A percentile compares a stretch with the other conserved stretches of the same genome.
These are phyloP conservation scores for Kluyveromyces dobzhanskii DNA, from an alignment of 805 yeast species.

Conservation along the genomic window DNA sequence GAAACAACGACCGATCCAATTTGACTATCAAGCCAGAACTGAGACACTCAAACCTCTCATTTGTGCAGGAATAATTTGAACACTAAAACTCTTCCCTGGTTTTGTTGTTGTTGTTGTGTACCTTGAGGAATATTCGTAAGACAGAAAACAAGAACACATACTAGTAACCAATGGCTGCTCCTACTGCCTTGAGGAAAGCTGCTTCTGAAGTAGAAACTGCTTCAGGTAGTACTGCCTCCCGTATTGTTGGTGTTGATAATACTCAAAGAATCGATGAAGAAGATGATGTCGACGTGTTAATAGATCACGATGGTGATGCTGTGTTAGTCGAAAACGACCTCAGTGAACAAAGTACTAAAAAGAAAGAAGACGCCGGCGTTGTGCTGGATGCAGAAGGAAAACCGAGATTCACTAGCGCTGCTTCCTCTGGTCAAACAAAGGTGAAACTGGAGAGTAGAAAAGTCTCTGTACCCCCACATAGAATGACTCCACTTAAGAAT, in stretches of 20 bases:
- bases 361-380: slow-evolving; percentile 26
- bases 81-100: no score
- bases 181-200: slow-evolving; percentile 32
- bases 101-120: no score
- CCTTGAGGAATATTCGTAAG: no score
- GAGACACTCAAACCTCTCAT: no score
- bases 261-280: slow-evolving; percentile 27
- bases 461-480: slow-evolving; percentile 91
- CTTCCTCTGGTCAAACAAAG: slow-evolving; percentile 45
- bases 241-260: slow-evolving; percentile 29
- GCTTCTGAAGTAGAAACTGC: neutral
- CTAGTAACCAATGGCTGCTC: slow-evolving; percentile 37
- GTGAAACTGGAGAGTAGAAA: slow-evolving; percentile 83
- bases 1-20: no score
- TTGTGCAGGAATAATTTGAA: no score
- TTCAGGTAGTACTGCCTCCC: slow-evolving; percentile 6
- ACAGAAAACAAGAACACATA: neutral
- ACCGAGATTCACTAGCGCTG: slow-evolving; percentile 73
- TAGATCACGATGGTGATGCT: slow-evolving; percentile 30
- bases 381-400: slow-evolving; percentile 73
- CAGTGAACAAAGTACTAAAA: slow-evolving; percentile 10
- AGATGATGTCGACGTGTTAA: slow-evolving; percentile 28
- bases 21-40: no score
- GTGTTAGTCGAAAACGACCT: slow-evolving; percentile 11
- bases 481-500: slow-evolving; percentile 88